Evolutionary conservation across 1,284 basidiomycete species (phyloP).

Genomic region (Cutaneotrichosporon arboriforme): DNA sequence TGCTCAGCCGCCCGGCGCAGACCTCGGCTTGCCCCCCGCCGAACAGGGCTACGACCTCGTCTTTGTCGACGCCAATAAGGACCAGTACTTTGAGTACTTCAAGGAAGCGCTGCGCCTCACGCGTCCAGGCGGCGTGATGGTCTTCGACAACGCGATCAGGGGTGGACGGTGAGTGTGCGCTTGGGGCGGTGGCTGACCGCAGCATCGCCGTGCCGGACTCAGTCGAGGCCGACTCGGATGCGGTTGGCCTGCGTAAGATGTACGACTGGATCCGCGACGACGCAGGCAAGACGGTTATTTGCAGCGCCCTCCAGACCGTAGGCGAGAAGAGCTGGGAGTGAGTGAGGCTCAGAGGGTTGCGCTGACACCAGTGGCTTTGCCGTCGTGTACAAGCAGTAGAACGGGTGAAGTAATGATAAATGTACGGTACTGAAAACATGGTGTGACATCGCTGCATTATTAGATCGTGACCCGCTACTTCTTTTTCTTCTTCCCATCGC

Average conservation of each 20-base stretch:
- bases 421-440: too few relatives aligned
- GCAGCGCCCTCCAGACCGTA: conserved; percentile 39
- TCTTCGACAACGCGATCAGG: conserved; percentile 40
- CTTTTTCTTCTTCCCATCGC: conserved; percentile 2
- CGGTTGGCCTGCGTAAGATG: conserved; percentile 31
- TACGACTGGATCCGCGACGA: conserved; percentile 43
- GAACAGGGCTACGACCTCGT: conserved; percentile 37
- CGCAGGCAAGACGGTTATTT: conserved; percentile 36
- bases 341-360: conserved; percentile 11
- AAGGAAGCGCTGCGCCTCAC: conserved; percentile 29
- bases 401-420: too few relatives aligned
- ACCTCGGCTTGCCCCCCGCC: conserved; percentile 14
- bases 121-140: conserved; percentile 33
- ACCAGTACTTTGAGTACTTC: conserved; percentile 33
- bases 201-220: conserved; percentile 16
- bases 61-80: conserved; percentile 44
- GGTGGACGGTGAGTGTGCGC: conserved; percentile 30
- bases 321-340: conserved; percentile 44
- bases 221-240: conserved; percentile 22
- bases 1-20: conserved; percentile 20
- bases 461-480: conserved; percentile 5
- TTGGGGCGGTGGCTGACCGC: not conserved
- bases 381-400: conserved; percentile 26
- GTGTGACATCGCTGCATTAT: too few relatives aligned
- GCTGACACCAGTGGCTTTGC: conserved; percentile 29